Evolutionary conservation across 139 green algal genomes (phyloP), one percentile per base, ranked within the genome.

Genomic region (Choricystis sp.): DNA sequence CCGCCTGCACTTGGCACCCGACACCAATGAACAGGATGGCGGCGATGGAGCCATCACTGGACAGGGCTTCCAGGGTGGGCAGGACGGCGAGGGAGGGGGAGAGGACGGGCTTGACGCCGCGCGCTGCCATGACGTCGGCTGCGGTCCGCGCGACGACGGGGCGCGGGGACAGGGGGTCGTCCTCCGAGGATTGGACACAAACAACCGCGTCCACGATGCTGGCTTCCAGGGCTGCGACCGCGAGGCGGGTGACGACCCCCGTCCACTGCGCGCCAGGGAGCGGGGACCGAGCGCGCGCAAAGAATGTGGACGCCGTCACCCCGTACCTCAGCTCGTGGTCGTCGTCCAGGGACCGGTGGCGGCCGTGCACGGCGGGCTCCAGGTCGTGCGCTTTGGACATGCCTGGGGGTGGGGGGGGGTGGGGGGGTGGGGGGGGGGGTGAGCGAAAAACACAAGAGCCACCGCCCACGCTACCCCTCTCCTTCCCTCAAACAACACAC

Each of bases 21-120:
- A 96, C 89, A 0, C 91, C 91, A 58, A 96, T 94, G 77, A 97
- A 97, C 27, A 97, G 82, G 29, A 97, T 75, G 57, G 77, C 68
- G 64, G 86, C 88, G 2, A 91, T 73, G 56, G 75, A 31, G 62
- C 65, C 72, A 80, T 81, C 25, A 83, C 78, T 48, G 63, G 31
- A 72, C 55, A 92, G 72, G 3, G 87, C 89, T 72, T 98, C 90
- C n/a, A 98, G 82, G 20, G 86, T 90, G 20, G 90, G 89, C 25
- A 98, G 76, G 19, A 89, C 83, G 29, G 91, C 86, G 19, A 98
- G 77, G 76, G 94, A 96, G 28, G 92, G 88, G 1, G 74, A 86
- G 27, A 98, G 76, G 0, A 75, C 83, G 29, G 92, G 92, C 80
- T 97, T 98, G 23, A 98, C 92, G 1, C 92, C 92, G 2, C 80